phyloP scores from a whole-genome alignment of 345 rosid species.

The Brassica nigra region DNA sequence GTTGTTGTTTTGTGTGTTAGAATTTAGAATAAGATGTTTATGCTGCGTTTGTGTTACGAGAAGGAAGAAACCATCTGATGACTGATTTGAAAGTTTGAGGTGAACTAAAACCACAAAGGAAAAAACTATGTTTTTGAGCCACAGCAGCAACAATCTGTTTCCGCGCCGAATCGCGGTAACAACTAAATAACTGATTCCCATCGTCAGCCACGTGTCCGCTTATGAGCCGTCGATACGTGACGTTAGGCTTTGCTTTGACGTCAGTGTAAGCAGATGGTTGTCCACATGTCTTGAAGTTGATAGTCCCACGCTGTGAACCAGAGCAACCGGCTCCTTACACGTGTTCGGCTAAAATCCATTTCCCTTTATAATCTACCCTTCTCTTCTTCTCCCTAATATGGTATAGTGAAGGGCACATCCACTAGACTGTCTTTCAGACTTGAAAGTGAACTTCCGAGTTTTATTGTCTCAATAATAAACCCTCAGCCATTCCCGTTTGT shows the following conservation, averaged over 20 bases:
- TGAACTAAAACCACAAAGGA: no score
- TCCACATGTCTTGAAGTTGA: slow-evolving; percentile 25
- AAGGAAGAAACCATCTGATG: not conserved
- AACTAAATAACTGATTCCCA: not conserved
- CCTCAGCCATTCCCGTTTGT: slow-evolving; percentile 50
- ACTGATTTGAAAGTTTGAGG: not conserved
- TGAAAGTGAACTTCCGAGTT: not conserved
- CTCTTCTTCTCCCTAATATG: not conserved
- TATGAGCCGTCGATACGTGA: not conserved
- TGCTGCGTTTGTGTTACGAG: not conserved
- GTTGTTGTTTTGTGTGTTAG: not conserved
- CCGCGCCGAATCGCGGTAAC: not conserved
- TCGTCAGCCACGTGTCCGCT: slow-evolving; percentile 10
- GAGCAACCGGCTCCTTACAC: slow-evolving; percentile 36
- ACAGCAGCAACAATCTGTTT: not conserved
- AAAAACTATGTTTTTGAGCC: not conserved
- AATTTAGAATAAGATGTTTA: not conserved
- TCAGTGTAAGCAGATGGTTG: slow-evolving; percentile 13
- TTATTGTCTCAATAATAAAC: slow-evolving; percentile 66
- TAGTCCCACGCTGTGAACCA: slow-evolving; percentile 28
- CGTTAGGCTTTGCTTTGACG: not conserved
- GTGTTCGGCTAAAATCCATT: slow-evolving; percentile 23
- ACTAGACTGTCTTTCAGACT: not conserved
- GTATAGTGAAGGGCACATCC: no score
- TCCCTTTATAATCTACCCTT: not conserved